These are phyloP conservation scores for Carex sylvatica DNA, from an alignment of 202 grass and related monocot species.

Conservation along the genomic window DNA sequence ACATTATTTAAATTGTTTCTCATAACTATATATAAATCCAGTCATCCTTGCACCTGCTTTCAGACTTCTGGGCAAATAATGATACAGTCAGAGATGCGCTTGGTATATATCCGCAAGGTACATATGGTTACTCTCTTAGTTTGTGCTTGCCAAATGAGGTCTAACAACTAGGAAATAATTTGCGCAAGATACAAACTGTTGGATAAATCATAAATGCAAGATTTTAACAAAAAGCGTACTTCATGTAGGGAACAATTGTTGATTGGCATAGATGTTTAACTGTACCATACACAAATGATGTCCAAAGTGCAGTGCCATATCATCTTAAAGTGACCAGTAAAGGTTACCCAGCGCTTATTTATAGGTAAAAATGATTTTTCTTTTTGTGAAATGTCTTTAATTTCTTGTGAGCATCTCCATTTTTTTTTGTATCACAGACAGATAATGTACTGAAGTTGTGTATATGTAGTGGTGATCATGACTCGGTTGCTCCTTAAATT, in stretches of 20 bases:
- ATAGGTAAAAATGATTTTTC: conserved; percentile 28
- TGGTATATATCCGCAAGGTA: conserved; percentile 55
- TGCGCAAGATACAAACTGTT: neutral
- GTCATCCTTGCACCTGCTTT: conserved; percentile 35
- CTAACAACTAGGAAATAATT: neutral
- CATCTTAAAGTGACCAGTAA: conserved; percentile 51
- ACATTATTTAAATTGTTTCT: neutral
- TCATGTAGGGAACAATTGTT: conserved; percentile 52
- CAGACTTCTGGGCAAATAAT: conserved; percentile 53
- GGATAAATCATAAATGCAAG: neutral
- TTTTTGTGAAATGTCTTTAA: neutral
- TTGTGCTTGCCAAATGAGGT: neutral
- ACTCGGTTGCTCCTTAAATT: neutral
- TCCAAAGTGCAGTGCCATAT: conserved; percentile 36
- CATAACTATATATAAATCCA: conserved; percentile 19
- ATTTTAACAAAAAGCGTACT: no score
- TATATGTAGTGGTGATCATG: conserved; percentile 55
- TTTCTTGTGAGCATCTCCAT: neutral
- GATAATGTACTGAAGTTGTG: neutral
- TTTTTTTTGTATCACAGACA: neutral
- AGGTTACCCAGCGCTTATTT: conserved; percentile 46
- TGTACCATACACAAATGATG: conserved; percentile 34
- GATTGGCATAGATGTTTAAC: conserved; percentile 48
- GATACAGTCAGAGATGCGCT: conserved; percentile 53
- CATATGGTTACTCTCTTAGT: neutral